Percentiles rank a stretch among this genome's conserved stretches.
These are phyloP conservation scores for Oldenlandia corymbosa DNA, from an alignment of 257 asterid genomes.

Conservation along the genomic window DNA sequence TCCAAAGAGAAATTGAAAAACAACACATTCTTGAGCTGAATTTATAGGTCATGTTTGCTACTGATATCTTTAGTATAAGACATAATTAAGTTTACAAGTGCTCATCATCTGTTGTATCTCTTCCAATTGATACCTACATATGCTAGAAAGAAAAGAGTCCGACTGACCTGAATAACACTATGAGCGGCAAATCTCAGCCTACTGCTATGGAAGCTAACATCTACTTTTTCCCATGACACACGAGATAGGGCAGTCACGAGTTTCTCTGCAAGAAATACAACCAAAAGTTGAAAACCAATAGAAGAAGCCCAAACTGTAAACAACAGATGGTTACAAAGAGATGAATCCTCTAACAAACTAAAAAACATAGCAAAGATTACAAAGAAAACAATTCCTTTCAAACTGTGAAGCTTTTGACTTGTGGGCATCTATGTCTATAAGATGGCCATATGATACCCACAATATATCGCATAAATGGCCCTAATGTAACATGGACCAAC, in stretches of 20 bases:
- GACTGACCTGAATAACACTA: constrained; percentile 79
- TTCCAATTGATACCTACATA: not conserved
- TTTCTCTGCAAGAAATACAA: constrained; percentile 48
- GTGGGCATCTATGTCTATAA: not conserved
- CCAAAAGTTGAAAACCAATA: constrained; percentile 10
- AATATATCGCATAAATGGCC: not conserved
- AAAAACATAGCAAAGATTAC: too few species aligned
- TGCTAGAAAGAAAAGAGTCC: constrained; percentile 21
- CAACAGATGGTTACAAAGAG: too few species aligned
- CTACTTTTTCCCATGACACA: constrained; percentile 96
- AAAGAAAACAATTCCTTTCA: too few species aligned
- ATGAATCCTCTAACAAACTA: not conserved
- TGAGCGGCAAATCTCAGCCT: constrained; percentile 79
- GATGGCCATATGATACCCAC: not conserved
- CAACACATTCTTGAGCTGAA: not conserved
- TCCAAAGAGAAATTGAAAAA: not conserved
- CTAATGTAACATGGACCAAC: not conserved
- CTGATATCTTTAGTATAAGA: not conserved
- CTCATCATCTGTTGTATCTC: not conserved
- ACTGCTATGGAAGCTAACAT: constrained; percentile 88
- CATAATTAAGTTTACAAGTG: too few species aligned
- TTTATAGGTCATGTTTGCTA: not conserved
- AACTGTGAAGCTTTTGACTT: too few species aligned
- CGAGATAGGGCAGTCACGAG: constrained; percentile 75
- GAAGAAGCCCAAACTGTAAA: constrained; percentile 1